Evolutionary conservation across 2,329 filamentous ascomycete species (phyloP), one percentile per base, ranked within the genome.

Genomic region (Penicillium sp.): DNA sequence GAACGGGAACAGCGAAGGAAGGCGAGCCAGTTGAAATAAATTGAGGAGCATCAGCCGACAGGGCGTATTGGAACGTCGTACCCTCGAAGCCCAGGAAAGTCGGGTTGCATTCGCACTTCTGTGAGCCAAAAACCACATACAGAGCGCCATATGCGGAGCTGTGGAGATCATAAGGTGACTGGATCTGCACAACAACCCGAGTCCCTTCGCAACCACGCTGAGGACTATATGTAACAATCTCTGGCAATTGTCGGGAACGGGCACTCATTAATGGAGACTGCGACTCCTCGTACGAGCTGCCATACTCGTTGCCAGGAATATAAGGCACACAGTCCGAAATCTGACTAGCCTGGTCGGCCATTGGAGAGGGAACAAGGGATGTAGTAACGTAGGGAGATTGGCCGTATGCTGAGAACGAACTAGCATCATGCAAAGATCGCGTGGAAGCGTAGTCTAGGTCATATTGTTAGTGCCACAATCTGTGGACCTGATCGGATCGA

Each of bases 111-210:
- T 85, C 80, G 73, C 87, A 89, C 72, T 87, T 87, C 67, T 89
- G 85, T n/a, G 84, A 82, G n/a, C 91, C 91, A 74, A 96, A 96
- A 47, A 87, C 83, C 53, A 96, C 75, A 62, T 78, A 87, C 67
- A 90, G 86, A 50, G 80, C 61, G 11, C 70, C 69, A 44, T 70
- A 79, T 66, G 79, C 82, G 57, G 81, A 82, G 31, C 80, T 82
- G 73, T 87, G 83, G 56, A 96, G 77, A 69, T 96, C 89, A 76
- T 90, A 90, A 58, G 87, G 83, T 44, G 89, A 88, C 52, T 87
- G 86, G 29, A 96, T 84, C 70, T 90, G 88, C 62, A 96, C 81
- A 58, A 84, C 82, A 10, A 96, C 79, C 66, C 87, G 87, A 21
- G 88, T 89, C 53, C 90, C 89, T 68, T 84, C 82, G 33, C 81